phyloP scores from a whole-genome alignment of 257 asterid species.

The Gentiana macrophylla region DNA sequence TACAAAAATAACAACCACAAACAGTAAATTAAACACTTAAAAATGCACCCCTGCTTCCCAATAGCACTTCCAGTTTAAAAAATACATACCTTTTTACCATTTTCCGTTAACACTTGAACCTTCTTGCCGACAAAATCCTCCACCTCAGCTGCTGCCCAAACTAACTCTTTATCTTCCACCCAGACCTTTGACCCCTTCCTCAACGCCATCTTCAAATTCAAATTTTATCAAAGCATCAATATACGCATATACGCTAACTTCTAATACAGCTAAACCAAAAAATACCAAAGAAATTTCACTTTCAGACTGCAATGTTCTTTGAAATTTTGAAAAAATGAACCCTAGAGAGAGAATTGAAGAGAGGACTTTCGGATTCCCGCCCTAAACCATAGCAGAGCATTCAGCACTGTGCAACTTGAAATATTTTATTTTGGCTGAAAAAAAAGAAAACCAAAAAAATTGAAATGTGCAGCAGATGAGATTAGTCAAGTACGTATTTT shows the following conservation, averaged over 20 bases:
- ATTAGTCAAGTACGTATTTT: not conserved
- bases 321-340: constrained; percentile 28
- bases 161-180: constrained; percentile 71
- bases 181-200: constrained; percentile 79
- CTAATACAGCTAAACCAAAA: not conserved
- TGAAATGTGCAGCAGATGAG: not conserved
- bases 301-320: not conserved
- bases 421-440: too few relatives aligned
- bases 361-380: constrained; percentile 61
- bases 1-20: constrained; percentile 11
- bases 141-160: constrained; percentile 80
- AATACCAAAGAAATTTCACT: not conserved
- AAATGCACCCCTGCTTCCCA: not conserved
- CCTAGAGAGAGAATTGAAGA: constrained; percentile 28
- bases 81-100: constrained; percentile 59
- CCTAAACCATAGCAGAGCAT: constrained; percentile 21
- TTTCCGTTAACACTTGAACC: constrained; percentile 55
- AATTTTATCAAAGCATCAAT: constrained; percentile 11
- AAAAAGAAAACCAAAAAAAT: too few relatives aligned
- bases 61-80: too few relatives aligned
- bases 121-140: constrained; percentile 57
- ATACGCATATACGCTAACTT: too few relatives aligned
- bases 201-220: constrained; percentile 38
- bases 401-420: too few relatives aligned
- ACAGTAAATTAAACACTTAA: not conserved